phyloP scores from a whole-genome alignment of 164 flowering plant genomes.

The Piper longum region DNA sequence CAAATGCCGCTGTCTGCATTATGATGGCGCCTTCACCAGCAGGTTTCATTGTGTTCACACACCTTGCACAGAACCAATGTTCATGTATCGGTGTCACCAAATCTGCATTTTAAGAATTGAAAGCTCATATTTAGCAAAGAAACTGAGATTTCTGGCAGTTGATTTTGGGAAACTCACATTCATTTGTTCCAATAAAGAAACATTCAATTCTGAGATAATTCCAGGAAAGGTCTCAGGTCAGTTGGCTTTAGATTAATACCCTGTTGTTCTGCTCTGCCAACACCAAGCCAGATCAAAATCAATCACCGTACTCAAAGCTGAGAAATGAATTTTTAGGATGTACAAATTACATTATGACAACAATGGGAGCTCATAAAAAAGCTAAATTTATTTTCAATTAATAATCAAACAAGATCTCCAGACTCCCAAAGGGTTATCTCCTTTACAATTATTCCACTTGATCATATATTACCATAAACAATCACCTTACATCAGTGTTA shows the following conservation, averaged over 20 bases:
- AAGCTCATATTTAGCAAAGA: neutral
- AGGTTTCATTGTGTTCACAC: constrained; percentile 60
- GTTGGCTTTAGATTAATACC: constrained; percentile 17
- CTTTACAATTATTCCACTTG: too few species aligned
- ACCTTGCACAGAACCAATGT: constrained; percentile 74
- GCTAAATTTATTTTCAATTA: too few species aligned
- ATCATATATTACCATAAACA: too few species aligned
- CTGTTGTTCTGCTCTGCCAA: constrained; percentile 24
- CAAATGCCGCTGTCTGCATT: constrained; percentile 65
- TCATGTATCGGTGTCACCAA: constrained; percentile 82
- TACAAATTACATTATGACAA: neutral
- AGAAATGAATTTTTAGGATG: neutral
- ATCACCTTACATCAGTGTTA: too few species aligned
- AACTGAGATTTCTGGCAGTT: neutral
- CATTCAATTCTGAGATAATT: constrained; percentile 18
- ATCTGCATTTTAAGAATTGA: constrained; percentile 25
- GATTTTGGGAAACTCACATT: constrained; percentile 16
- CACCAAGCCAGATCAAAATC: neutral
- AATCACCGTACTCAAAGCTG: neutral
- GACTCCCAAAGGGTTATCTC: too few species aligned
- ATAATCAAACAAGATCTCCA: too few species aligned
- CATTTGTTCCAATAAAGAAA: constrained; percentile 22
- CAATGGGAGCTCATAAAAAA: neutral
- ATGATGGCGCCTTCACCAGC: constrained; percentile 90
- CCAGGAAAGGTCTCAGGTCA: constrained; percentile 18